Evolutionary conservation across 129 eudicot species (phyloP).

Genomic region (Lactuca sativa): DNA sequence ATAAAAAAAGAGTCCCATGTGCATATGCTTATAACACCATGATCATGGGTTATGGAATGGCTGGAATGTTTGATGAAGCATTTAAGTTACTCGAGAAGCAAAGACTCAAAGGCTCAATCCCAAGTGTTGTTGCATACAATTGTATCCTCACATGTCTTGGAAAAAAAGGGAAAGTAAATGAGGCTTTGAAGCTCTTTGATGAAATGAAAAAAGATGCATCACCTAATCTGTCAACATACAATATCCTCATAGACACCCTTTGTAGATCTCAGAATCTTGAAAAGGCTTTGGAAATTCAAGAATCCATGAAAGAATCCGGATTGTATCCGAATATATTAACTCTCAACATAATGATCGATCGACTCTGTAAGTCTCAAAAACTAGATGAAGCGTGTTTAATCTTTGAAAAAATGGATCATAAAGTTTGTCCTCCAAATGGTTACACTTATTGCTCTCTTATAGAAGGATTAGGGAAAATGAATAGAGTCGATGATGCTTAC

Average conservation of each 20-base stretch:
- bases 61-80: slow-evolving; percentile 85
- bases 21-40: slow-evolving; percentile 93
- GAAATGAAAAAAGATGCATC: slow-evolving; percentile 83
- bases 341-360: slow-evolving; percentile 83
- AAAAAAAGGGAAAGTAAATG: slow-evolving; percentile 67
- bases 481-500: slow-evolving; percentile 86
- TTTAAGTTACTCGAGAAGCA: slow-evolving; percentile 75
- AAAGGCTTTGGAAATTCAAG: slow-evolving; percentile 62
- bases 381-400: slow-evolving; percentile 74
- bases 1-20: slow-evolving; percentile 64
- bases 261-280: slow-evolving; percentile 62
- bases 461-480: slow-evolving; percentile 84
- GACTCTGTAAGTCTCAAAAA: slow-evolving; percentile 67
- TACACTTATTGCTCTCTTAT: slow-evolving; percentile 79
- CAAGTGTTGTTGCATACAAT: slow-evolving; percentile 88
- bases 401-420: slow-evolving; percentile 65
- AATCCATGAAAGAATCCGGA: slow-evolving; percentile 77
- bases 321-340: slow-evolving; percentile 73
- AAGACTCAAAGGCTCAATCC: slow-evolving; percentile 70
- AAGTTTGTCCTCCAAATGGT: slow-evolving; percentile 66
- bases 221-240: slow-evolving; percentile 77
- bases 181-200: slow-evolving; percentile 57
- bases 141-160: slow-evolving; percentile 88
- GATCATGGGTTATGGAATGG: slow-evolving; percentile 95
- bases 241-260: slow-evolving; percentile 80